Base-by-base conservation (phyloP, 345 rosid species). In the Syzygium jambos region DNA sequence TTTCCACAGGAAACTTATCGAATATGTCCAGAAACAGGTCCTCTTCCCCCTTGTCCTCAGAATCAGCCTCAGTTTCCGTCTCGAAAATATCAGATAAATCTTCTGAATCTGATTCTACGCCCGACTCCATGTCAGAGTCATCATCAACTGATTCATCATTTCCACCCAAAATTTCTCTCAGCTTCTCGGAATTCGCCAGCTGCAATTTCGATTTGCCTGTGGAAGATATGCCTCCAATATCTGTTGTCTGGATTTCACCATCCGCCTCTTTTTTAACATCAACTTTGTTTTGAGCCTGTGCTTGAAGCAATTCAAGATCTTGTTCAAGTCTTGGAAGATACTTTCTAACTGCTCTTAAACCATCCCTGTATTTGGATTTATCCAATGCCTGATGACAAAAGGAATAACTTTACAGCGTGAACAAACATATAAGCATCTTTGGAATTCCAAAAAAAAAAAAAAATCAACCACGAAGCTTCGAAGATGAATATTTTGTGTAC, bases 81-180 rank as follows among this genome's bases (percentile, higher is more conserved):
- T 94, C 97, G 49, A 96, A 98, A 78, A 98, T 93, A 89, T 97
- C 99, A 1, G 98, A 95, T 51, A 97, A 89, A 88, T 96, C 95
- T 86, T 94, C 98, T 15, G 95, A 95, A 88, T 95, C 98, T 5
- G 97, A 94, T 65, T 83, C 88, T 87, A 91, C 84, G 41, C 87
- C 91, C 43, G 90, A 87, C 87, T 94, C 97, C 11, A 65, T 52
- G 29, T 82, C 80, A 51, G 88, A 51, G 80, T 92, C 96, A 87
- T 93, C 94, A 83, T 92, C 95, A 21, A 92, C 84, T 52, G 53
- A 86, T 77, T 91, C 94, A 89, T 90, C 90, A 89, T 89, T 90
- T 73, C 90, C 85, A 52, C 90, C 92, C 14, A 93, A 86, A 86
- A 91, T 90, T 89, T 92, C 94, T 90, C 90, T 93, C 85, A 94